Percentiles rank a stretch among this genome's conserved stretches.
phyloP scores from a whole-genome alignment of 208 protist genomes.

The Crithidia bombi region DNA sequence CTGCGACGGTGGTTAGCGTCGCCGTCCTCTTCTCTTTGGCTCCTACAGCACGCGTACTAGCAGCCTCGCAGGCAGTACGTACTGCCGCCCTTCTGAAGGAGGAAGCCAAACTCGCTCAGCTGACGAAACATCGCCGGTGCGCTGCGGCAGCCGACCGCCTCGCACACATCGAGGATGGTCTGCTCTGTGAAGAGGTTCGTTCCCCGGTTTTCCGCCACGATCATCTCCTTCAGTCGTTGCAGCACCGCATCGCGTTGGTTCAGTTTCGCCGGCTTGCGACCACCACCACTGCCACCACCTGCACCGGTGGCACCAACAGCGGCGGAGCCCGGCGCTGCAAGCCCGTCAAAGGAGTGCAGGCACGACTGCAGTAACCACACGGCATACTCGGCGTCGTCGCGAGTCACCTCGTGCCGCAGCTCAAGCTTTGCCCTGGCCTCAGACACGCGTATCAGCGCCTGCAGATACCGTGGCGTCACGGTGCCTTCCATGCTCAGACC shows the following conservation, averaged over 20 bases:
- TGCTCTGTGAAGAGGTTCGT: conserved; percentile 59
- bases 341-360: conserved; percentile 45
- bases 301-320: conserved; percentile 10
- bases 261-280: conserved; percentile 36
- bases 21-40: neutral
- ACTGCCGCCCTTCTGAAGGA: conserved; percentile 61
- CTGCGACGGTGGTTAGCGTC: no score
- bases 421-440: conserved; percentile 93
- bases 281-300: conserved; percentile 7
- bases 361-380: conserved; percentile 89
- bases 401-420: conserved; percentile 87
- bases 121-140: conserved; percentile 76
- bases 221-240: conserved; percentile 67
- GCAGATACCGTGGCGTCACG: conserved; percentile 95
- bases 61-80: conserved; percentile 69
- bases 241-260: conserved; percentile 72
- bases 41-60: conserved; percentile 17
- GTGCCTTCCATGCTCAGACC: conserved; percentile 43
- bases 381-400: conserved; percentile 93
- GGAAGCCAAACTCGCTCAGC: conserved; percentile 81
- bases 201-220: conserved; percentile 52
- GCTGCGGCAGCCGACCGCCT: conserved; percentile 76
- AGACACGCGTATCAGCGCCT: conserved; percentile 94
- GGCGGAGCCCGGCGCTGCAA: conserved; percentile 25
- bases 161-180: conserved; percentile 68